phyloP scores from a whole-genome alignment of 768 basidiomycete genomes.

The Tylopilus balloui region DNA sequence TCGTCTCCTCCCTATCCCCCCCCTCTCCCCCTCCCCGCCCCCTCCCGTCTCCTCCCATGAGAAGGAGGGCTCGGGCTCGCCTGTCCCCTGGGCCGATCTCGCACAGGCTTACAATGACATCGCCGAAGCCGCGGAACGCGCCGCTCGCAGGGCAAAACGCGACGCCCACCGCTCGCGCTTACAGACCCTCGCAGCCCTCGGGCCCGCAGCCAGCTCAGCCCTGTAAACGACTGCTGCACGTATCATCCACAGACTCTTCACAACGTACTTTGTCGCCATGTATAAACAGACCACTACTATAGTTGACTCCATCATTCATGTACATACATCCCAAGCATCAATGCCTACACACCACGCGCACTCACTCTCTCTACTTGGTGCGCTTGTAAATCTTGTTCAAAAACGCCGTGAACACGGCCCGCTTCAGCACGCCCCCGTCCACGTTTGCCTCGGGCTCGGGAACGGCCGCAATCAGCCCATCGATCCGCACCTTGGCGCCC shows the following conservation, averaged over 20 bases:
- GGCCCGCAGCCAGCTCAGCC: conserved; percentile 1
- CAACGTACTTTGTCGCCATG: no score
- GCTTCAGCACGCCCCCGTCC: conserved; percentile 44
- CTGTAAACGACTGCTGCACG: not conserved
- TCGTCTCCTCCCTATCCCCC: conserved; percentile 1
- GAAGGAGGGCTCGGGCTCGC: not conserved
- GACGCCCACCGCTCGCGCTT: conserved; percentile 6
- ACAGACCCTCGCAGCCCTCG: conserved; percentile 5
- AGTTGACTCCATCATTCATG: not conserved
- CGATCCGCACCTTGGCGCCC: conserved; percentile 60
- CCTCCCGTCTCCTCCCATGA: no score
- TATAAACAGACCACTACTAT: no score
- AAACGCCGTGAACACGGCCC: conserved; percentile 80
- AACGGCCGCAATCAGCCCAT: conserved; percentile 64
- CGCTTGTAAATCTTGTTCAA: conserved; percentile 80
- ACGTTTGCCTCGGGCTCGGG: conserved; percentile 49
- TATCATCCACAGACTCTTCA: not conserved
- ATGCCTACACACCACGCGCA: not conserved
- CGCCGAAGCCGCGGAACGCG: conserved; percentile 4
- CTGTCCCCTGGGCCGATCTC: not conserved
- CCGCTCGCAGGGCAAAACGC: conserved; percentile 9
- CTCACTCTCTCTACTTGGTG: conserved; percentile 39
- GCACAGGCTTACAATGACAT: not conserved
- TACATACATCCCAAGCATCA: not conserved
- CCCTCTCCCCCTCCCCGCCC: not conserved